Evolutionary conservation across 2,329 filamentous ascomycete species (phyloP), one percentile per base, ranked within the genome.

Genomic region (Colletotrichum sp.): DNA sequence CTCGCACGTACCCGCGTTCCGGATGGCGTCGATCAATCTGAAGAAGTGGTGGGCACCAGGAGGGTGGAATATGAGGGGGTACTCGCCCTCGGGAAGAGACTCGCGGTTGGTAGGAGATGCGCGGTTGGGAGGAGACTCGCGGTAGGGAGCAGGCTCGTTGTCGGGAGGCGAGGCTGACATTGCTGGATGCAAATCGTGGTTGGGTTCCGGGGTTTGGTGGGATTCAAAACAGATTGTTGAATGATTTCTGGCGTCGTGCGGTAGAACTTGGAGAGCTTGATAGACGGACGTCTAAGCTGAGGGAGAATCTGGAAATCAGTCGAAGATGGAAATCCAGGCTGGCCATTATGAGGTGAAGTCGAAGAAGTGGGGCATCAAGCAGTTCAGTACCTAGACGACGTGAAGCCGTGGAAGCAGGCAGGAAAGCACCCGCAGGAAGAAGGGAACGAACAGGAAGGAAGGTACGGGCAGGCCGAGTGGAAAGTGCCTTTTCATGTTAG

Each of bases 361-460:
- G n/a, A 4, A 21, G 12, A 21, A 2, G n/a, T 13, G 43, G 43
- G n/a, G 43, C n/a, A 24, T 21, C 10, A 48, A 21, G 18, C 6
- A 5, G 36, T 43, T 43, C 36, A 43, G 36, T 24, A 24, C 24
- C 24, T 24, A 24, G 24, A 24, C 24, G 4, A 43, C 16, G 38
- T 10, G 8, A n/a, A 43, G 38, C 3, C 2, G 43, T 21, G 10
- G 43, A 48, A 48, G 43, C 0, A 48, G 43, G 18, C 21, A 12
- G 10, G n/a, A 13, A 21, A n/a, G 43, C 43, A 48, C 10, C 43
- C 43, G n/a, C 43, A 5, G 3, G 10, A 48, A 12, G 43, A 2
- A 48, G 3, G 43, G 10, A 7, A 13, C n/a, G 3, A 1, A 3
- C 0, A 21, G 3, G 6, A 48, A n/a, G n/a, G 18, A 21, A 48